These are phyloP conservation scores for Globisporangium iwayamae DNA, from an alignment of 352 stramenopile species.

Conservation along the genomic window DNA sequence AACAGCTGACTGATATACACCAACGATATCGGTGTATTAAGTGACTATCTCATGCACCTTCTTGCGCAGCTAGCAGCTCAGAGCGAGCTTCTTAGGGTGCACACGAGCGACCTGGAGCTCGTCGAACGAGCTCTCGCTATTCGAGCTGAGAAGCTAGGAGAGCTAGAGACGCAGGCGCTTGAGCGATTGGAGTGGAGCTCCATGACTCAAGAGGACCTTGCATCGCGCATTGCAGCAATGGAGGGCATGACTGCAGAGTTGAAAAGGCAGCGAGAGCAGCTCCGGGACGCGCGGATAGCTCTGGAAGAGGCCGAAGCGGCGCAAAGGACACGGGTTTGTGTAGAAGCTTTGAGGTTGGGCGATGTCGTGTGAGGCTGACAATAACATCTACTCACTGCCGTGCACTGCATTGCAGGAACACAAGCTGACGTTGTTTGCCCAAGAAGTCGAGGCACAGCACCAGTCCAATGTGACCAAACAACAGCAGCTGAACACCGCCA, in stretches of 20 bases:
- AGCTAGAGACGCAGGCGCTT: not conserved
- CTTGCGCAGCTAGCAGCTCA: not conserved
- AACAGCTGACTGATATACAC: no score
- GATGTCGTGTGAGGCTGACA: not conserved
- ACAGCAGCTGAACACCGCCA: constrained; percentile 12
- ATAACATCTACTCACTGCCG: not conserved
- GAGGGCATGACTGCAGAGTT: not conserved
- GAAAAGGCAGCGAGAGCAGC: constrained; percentile 4
- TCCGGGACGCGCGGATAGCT: not conserved
- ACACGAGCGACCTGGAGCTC: not conserved
- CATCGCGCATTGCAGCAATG: not conserved
- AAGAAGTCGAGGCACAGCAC: constrained; percentile 30
- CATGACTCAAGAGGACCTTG: constrained; percentile 3
- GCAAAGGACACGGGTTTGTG: constrained; percentile 6
- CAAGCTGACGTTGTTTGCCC: constrained; percentile 21
- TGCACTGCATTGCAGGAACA: constrained; percentile 13
- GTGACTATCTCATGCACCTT: not conserved
- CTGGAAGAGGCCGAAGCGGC: constrained; percentile 5
- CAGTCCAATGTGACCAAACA: constrained; percentile 17
- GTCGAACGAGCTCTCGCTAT: not conserved
- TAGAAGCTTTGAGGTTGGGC: not conserved
- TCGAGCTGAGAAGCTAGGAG: not conserved
- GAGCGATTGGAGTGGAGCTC: not conserved
- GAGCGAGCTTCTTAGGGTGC: not conserved
- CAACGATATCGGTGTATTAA: not conserved